Evolutionary conservation across 495 filamentous ascomycete genomes (phyloP), one percentile per base, ranked within the genome.

Genomic region (Aspergillus cristatus): DNA sequence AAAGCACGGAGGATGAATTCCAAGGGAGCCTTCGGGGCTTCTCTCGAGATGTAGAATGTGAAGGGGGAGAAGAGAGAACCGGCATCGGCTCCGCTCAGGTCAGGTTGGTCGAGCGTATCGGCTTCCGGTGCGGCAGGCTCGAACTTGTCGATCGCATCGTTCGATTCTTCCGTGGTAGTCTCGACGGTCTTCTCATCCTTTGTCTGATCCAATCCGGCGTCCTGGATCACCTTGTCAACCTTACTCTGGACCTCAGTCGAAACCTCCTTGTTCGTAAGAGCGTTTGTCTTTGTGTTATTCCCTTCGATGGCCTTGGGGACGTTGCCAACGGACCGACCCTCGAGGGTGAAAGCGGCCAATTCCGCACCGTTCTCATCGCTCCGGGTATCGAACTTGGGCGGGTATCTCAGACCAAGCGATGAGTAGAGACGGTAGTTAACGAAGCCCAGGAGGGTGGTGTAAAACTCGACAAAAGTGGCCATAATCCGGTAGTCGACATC

Each of bases 401-500:
- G 91, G 49, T 98, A 98, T 34, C 94, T 81, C 29, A 97, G 57
- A 3, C 93, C 93, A 43, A 93, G 69, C 0, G 84, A 78, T 1
- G 89, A 94, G 61, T 94, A 98, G 16, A 98, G 71, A 35, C 86
- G 67, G 70, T 82, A 98, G 68, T 97, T 94, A 54, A 97, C 83
- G 46, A 97, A 98, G 32, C 93, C 84, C 7, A 98, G 68, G 10
- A 98, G 69, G 2, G 91, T 97, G 35, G 88, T 91, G 69, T 98
- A 98, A 62, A 98, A 97, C 50, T 98, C 89, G 35, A 98, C 84
- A 54, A 98, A 98, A 2, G 93, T 98, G 29, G 84, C 87, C 91
- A 98, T 98, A 56, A 98, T 96, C 49, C 93, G 72, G 68, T 94
- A 97, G 61, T 98, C 91, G 33, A 98, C 79, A 60, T 97, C 91